Conservation (phyloP, 176 grass and related monocot genomes). For the Aechmea fasciata region DNA sequence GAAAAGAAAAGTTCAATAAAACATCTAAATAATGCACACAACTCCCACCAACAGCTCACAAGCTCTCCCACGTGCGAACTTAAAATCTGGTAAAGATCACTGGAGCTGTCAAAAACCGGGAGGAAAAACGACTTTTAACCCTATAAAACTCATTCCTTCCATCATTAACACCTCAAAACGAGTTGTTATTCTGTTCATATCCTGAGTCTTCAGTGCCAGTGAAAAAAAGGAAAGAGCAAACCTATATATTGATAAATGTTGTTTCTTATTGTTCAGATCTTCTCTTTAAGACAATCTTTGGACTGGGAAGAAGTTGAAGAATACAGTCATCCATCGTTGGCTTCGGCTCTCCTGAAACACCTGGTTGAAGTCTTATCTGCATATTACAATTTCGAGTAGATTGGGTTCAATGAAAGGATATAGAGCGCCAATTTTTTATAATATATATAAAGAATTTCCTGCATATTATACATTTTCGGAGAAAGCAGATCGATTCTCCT, state of each 20-base stretch:
- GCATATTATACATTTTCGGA: no score
- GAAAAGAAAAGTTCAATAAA: conserved; percentile 13
- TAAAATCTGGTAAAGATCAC: conserved; percentile 28
- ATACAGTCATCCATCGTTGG: conserved; percentile 16
- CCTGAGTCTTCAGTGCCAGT: conserved; percentile 16
- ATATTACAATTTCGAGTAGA: conserved; percentile 16
- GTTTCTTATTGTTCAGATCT: conserved; percentile 22
- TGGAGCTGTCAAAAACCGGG: conserved; percentile 60
- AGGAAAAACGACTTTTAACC: conserved; percentile 45
- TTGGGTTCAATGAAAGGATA: no score
- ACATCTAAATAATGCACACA: conserved; percentile 9
- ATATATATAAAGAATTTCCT: no score
- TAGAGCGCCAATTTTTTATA: no score
- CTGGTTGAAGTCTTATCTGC: conserved; percentile 54
- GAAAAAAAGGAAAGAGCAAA: conserved; percentile 29
- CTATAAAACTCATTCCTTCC: conserved; percentile 20
- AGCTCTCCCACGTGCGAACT: conserved; percentile 39
- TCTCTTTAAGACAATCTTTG: conserved; percentile 45
- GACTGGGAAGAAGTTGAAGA: conserved; percentile 40
- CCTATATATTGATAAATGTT: background rate
- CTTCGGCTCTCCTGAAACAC: conserved; percentile 22
- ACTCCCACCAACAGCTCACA: conserved; percentile 59
- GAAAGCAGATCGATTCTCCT: no score
- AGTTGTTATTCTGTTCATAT: conserved; percentile 4
- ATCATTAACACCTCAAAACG: conserved; percentile 4